Evolutionary conservation across 2,329 filamentous ascomycete genomes (phyloP).

Genomic region (Botrytis deweyae): DNA sequence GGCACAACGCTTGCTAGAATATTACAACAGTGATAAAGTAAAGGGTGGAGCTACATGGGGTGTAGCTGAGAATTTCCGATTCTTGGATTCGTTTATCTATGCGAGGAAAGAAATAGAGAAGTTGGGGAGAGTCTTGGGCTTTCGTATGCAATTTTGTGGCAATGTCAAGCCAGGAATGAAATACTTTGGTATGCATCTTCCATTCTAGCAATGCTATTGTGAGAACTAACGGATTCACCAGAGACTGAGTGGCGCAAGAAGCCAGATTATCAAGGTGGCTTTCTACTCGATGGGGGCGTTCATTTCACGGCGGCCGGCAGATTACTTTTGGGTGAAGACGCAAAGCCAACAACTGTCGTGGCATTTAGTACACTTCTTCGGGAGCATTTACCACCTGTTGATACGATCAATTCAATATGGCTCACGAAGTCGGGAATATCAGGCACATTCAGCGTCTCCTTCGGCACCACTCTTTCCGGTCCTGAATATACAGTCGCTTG

Average conservation of each 20-base stretch:
- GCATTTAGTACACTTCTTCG: conserved; percentile 36
- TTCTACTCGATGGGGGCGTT: conserved; percentile 73
- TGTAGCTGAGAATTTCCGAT: conserved; percentile 74
- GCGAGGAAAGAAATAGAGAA: conserved; percentile 50
- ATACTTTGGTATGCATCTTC: conserved; percentile 41
- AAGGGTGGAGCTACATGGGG: conserved; percentile 48
- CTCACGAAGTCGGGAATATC: conserved; percentile 36
- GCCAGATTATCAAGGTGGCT: conserved; percentile 72
- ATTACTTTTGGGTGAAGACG: conserved; percentile 50
- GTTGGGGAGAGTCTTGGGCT: conserved; percentile 55
- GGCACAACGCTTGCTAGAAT: conserved; percentile 50
- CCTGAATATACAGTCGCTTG: conserved; percentile 38
- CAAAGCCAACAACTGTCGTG: conserved; percentile 31
- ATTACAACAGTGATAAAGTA: conserved; percentile 44
- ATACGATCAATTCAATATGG: conserved; percentile 40
- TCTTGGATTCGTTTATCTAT: conserved; percentile 54
- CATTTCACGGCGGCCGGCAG: conserved; percentile 67
- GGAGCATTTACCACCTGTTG: conserved; percentile 37
- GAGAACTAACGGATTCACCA: conserved; percentile 3
- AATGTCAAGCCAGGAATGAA: conserved; percentile 48
- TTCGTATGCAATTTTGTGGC: conserved; percentile 48
- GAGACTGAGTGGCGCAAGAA: conserved; percentile 63
- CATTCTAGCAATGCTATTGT: neutral
- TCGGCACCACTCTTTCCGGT: conserved; percentile 37
- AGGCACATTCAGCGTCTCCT: conserved; percentile 37